Base-by-base conservation (phyloP, 139 green algal genomes). In the Zygnema circumcarinatum region DNA sequence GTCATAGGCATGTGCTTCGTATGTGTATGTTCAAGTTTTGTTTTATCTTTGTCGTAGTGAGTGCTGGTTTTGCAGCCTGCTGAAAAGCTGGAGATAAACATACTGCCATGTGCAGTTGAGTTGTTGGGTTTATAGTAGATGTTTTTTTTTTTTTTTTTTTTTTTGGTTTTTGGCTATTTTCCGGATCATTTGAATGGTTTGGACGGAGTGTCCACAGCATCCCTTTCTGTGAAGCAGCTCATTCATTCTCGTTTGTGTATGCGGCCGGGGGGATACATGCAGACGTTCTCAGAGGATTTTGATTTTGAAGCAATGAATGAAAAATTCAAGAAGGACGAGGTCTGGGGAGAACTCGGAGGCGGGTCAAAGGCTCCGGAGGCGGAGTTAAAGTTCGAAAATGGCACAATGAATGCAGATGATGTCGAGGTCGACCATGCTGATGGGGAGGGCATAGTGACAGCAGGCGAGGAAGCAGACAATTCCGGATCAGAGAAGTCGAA, bases 261-360 rank as follows among this genome's bases (percentile, higher is more conserved):
- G 72, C 75, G 36, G 75, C 75, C 75, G 2, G 75, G 75, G 67
- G 54, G 82, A 68, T 20, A 7, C 21, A 11, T 47, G 41, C 76
- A 88, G n/a, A 32, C 21, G 2, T 90, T 90, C 79, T 87, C 87
- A 0, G 88, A 92, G 87, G 88, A 92, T 38, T 92, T 92, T 85
- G 88, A 92, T 39, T 92, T 92, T 80, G 87, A 40, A 21, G 87
- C 79, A 7, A 90, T 93, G 76, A 90, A 91, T 73, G 84, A 90
- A 67, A 90, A 84, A 79, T 92, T 92, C 76, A 93, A 92, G n/a
- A 92, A 92, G 76, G 88, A 91, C 2, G 76, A 92, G 41, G 36
- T 92, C 1, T 90, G 80, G 80, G 86, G 81, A 29, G 86, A 84
- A 68, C 56, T 85, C 20, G 83, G 86, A n/a, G 84, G 84, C 29